Base-by-base conservation (phyloP, 108 stramenopile genomes). In the Fragilariopsis cylindrus region DNA sequence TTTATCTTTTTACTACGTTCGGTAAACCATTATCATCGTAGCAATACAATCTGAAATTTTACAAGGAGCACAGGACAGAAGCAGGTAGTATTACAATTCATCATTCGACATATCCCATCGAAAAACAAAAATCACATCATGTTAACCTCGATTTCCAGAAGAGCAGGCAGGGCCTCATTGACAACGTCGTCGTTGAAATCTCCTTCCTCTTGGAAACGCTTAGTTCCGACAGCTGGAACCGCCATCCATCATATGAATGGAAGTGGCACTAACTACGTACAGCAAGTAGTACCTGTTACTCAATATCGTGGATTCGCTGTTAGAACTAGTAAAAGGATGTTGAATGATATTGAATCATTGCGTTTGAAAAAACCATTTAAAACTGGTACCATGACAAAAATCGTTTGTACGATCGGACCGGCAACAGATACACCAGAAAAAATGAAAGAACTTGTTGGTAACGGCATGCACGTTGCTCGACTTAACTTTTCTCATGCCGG, bases 321-420 rank as follows among this genome's bases (percentile, higher is more conserved):
- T 5, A 40, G 41, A 21, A 11, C 62, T 8, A 63, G 46, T 9
- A 21, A 42, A 9, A 5, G 43, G 62, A 63, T 63, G 30, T 30
- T 30, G 30, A 30, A 30, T 30, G 30, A 30, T 63, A 42, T 44
- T 4, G 62, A 63, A n/a, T 9, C 40, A 8, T 40, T 69, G 70
- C 73, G 79, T 3, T 57, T 80, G 62, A 80, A 80, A 53, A 57
- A 74, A 43, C 40, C 73, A 40, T 69, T 69, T 5, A 56, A 44
- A 21, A 80, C 74, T 3, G 80, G 80, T 3, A 78, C 76, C 60
- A 85, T 84, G 76, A 94, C 92, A 44, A 97, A 97, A 82, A 86
- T 98, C 57, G 89, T 97, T 42, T 98, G 97, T 79, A 98, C 98
- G 50, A 67, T 98, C 54, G 98, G 98, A 30, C 98, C 98, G 7